A percentile compares a stretch with the other conserved stretches of the same genome.
Evolutionary conservation across 768 basidiomycete genomes (phyloP).

Genomic region (Lactarius evosmus): DNA sequence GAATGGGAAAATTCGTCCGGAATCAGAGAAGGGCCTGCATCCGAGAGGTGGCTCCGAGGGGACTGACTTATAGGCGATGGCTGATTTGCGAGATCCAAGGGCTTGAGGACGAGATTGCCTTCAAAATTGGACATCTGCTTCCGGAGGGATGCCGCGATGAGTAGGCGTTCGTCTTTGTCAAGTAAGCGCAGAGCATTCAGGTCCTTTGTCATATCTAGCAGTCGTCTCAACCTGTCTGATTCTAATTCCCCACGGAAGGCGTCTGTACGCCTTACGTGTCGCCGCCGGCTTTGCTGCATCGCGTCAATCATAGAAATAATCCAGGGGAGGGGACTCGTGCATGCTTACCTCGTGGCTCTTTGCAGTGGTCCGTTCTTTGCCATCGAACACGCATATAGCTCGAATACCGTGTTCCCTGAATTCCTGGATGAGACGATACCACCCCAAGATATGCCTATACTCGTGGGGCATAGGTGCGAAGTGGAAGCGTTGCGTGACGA

Average conservation of each 20-base stretch:
- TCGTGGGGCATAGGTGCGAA: conserved; percentile 63
- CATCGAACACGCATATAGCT: conserved; percentile 80
- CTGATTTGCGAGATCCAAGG: conserved; percentile 3
- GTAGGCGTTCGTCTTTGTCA: conserved; percentile 19
- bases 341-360: conserved; percentile 63
- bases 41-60: background rate
- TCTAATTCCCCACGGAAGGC: conserved; percentile 57
- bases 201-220: conserved; percentile 37
- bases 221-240: conserved; percentile 51
- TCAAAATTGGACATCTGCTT: conserved; percentile 6
- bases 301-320: background rate
- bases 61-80: background rate
- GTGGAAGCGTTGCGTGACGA: conserved; percentile 80
- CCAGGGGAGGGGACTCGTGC: conserved; percentile 19
- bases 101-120: background rate
- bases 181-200: conserved; percentile 28
- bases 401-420: conserved; percentile 53
- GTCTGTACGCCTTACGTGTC: conserved; percentile 46
- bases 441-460: conserved; percentile 70
- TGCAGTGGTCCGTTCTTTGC: conserved; percentile 59
- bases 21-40: background rate
- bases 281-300: conserved; percentile 55
- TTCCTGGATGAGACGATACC: conserved; percentile 69
- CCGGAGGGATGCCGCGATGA: conserved; percentile 39
- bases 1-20: background rate